phyloP scores from a whole-genome alignment of 2,329 filamentous ascomycete species.

The Talaromyces sp. region DNA sequence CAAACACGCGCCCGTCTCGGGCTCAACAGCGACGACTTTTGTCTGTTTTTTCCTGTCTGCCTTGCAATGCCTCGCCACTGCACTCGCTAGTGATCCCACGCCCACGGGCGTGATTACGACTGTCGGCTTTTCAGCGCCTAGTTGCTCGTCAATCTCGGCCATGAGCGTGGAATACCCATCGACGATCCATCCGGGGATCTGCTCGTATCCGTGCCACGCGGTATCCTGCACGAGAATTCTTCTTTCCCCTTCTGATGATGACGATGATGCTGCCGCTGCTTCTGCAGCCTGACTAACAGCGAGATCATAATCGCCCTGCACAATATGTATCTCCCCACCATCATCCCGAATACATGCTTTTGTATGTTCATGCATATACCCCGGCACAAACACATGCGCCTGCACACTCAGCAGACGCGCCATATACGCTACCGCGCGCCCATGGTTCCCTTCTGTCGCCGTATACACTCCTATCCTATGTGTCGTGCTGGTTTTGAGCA shows the following conservation, averaged over 20 bases:
- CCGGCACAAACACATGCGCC: conserved; percentile 58
- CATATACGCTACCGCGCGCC: conserved; percentile 66
- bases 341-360: conserved; percentile 53
- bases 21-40: conserved; percentile 62
- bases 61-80: conserved; percentile 62
- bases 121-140: conserved; percentile 40
- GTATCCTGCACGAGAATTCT: conserved; percentile 62
- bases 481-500: conserved; percentile 14
- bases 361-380: conserved; percentile 50
- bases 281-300: conserved; percentile 46
- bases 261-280: conserved; percentile 25
- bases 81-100: conserved; percentile 66
- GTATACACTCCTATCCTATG: conserved; percentile 22
- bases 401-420: conserved; percentile 52
- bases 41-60: conserved; percentile 22
- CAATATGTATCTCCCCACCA: conserved; percentile 53
- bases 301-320: conserved; percentile 59
- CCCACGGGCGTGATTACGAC: conserved; percentile 62
- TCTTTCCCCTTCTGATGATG: conserved; percentile 19
- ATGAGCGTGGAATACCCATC: conserved; percentile 73
- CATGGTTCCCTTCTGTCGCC: conserved; percentile 72
- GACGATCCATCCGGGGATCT: conserved; percentile 67
- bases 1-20: conserved; percentile 56
- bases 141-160: conserved; percentile 59
- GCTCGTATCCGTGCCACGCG: conserved; percentile 59